Conservation (phyloP, 139 green algal genomes). For the Volvox reticuliferus region DNA sequence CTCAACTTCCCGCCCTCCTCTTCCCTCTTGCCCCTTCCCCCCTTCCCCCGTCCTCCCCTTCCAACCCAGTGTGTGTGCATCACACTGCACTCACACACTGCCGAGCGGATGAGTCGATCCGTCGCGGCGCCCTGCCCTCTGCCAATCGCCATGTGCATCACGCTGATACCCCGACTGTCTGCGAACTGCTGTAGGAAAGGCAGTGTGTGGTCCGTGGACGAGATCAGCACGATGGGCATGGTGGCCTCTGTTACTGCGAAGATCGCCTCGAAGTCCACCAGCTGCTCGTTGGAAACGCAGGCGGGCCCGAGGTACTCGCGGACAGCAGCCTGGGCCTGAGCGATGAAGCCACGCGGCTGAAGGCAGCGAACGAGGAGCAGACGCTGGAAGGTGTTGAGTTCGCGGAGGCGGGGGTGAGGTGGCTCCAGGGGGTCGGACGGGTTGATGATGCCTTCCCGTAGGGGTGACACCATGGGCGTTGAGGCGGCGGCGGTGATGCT, state of each 20-base stretch:
- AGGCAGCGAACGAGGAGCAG: constrained; percentile 60
- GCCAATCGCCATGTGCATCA: constrained; percentile 60
- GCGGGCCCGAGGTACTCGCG: constrained; percentile 44
- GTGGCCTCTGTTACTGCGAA: constrained; percentile 33
- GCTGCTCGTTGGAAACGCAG: constrained; percentile 49
- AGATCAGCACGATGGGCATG: constrained; percentile 58
- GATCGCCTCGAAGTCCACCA: constrained; percentile 54
- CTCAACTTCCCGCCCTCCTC: not conserved
- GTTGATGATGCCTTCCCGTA: not conserved
- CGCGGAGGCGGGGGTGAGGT: constrained; percentile 1
- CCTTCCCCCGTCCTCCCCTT: not conserved
- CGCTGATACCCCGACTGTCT: constrained; percentile 38
- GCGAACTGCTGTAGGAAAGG: constrained; percentile 61
- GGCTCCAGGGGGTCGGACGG: constrained; percentile 13
- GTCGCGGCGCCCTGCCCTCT: constrained; percentile 53
- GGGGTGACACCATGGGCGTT: not conserved
- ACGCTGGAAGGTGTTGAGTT: constrained; percentile 57
- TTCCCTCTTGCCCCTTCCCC: not conserved
- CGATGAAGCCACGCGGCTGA: constrained; percentile 54
- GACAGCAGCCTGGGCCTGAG: constrained; percentile 40
- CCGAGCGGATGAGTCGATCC: constrained; percentile 53
- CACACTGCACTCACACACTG: constrained; percentile 13
- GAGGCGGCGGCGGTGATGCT: not conserved
- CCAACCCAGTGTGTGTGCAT: not conserved
- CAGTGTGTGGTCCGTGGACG: constrained; percentile 51